phyloP scores from a whole-genome alignment of 345 rosid genomes.

The Rhodamnia argentea region DNA sequence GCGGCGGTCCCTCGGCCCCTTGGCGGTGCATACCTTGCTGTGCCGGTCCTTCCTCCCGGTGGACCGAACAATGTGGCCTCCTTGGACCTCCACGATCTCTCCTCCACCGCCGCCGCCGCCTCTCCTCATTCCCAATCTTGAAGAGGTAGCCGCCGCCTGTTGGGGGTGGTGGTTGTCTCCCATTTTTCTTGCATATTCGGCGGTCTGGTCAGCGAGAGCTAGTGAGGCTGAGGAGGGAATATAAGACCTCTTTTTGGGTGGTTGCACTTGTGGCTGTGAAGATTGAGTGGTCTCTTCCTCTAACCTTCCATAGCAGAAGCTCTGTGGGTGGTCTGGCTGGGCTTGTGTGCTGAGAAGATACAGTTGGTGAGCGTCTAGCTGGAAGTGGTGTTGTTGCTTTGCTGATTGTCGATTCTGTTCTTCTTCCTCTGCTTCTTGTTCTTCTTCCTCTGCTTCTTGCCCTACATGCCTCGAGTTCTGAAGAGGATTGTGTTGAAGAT shows the following conservation, averaged over 20 bases:
- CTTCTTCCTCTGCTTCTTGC: constrained; percentile 3
- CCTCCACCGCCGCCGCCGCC: constrained; percentile 27
- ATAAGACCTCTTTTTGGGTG: constrained; percentile 30
- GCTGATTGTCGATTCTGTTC: constrained; percentile 1
- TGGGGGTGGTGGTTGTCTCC: constrained; percentile 20
- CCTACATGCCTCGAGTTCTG: constrained; percentile 14
- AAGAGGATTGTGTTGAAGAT: neutral
- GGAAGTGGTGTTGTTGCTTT: constrained; percentile 1
- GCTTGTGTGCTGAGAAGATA: neutral
- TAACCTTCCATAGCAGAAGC: constrained; percentile 18
- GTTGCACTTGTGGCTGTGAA: constrained; percentile 12
- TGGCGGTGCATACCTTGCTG: constrained; percentile 90
- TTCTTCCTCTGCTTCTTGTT: neutral
- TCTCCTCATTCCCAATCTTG: constrained; percentile 43
- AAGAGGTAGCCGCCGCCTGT: constrained; percentile 31
- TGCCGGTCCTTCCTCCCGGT: constrained; percentile 84
- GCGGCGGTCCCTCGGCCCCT: constrained; percentile 93
- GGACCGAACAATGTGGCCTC: constrained; percentile 91
- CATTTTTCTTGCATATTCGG: constrained; percentile 46
- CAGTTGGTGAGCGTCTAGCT: constrained; percentile 4
- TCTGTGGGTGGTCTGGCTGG: constrained; percentile 8
- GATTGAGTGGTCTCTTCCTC: constrained; percentile 10
- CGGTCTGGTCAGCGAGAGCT: constrained; percentile 15
- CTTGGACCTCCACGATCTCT: constrained; percentile 88
- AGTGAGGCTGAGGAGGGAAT: constrained; percentile 3